Evolutionary conservation across 192 early-diverging fungal species (phyloP).

Genomic region (Mortierella alpina): DNA sequence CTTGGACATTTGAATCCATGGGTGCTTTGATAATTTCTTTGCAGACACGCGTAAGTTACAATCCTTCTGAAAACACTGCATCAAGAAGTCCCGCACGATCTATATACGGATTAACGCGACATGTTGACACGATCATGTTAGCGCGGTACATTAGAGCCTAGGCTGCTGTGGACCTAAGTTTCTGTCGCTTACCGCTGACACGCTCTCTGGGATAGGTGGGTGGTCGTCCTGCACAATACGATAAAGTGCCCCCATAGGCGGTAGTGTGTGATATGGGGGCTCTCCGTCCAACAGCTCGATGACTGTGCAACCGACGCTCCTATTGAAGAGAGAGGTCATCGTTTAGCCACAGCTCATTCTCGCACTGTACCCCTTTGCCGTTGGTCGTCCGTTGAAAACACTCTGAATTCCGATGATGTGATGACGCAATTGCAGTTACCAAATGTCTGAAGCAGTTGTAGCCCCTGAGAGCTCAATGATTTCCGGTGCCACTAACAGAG

Average conservation of each 20-base stretch:
- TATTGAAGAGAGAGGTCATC: neutral
- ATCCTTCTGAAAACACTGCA: conserved; percentile 83
- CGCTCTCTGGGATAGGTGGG: conserved; percentile 75
- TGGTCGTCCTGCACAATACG: conserved; percentile 79
- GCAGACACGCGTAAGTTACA: conserved; percentile 75
- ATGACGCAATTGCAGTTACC: conserved; percentile 26
- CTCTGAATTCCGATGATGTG: neutral
- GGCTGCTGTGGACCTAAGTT: neutral
- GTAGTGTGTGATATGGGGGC: conserved; percentile 77
- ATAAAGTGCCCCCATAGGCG: conserved; percentile 76
- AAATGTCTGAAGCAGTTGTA: conserved; percentile 78
- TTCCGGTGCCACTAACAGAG: conserved; percentile 69
- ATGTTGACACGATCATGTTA: neutral
- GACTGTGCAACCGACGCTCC: conserved; percentile 77
- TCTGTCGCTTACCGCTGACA: conserved; percentile 56
- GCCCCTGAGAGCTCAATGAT: conserved; percentile 74
- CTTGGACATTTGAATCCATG: conserved; percentile 65
- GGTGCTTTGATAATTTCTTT: conserved; percentile 73
- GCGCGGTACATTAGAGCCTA: neutral
- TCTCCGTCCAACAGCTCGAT: conserved; percentile 77
- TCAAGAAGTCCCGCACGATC: conserved; percentile 78
- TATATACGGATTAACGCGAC: conserved; percentile 18
- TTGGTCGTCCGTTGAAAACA: no score
- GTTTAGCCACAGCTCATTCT: no score
- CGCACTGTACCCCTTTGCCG: no score